Conservation (phyloP, 306 rosid species). For the Mimosa pudica region DNA sequence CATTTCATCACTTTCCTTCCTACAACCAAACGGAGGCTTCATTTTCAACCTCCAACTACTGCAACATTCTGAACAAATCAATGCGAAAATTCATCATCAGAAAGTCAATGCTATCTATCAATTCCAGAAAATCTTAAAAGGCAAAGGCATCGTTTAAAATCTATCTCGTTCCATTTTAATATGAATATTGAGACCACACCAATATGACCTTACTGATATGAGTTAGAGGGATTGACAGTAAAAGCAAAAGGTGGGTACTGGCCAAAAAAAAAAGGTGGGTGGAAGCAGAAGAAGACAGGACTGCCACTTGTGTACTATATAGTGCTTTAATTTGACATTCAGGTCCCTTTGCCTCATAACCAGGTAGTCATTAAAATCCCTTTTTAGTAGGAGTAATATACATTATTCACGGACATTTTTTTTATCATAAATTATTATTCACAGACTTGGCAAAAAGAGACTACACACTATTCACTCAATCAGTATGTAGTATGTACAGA, state of each 20-base stretch:
- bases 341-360: slow-evolving; percentile 16
- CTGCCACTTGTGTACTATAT: background rate
- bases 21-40: too few species aligned
- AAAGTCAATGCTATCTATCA: too few species aligned
- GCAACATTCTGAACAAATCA: background rate
- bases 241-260: background rate
- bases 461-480: too few species aligned
- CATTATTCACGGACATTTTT: too few species aligned
- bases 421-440: too few species aligned
- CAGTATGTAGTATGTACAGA: too few species aligned
- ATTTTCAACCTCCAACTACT: background rate
- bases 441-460: too few species aligned
- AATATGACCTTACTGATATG: background rate
- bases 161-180: background rate
- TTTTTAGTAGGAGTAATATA: background rate
- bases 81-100: background rate
- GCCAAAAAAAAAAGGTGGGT: background rate
- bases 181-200: background rate
- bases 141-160: background rate
- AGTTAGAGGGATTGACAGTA: background rate
- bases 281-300: slow-evolving; percentile 33
- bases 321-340: slow-evolving; percentile 33
- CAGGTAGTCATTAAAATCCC: background rate
- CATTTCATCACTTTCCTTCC: too few species aligned
- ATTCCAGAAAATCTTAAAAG: background rate